Conservation (phyloP, 495 filamentous ascomycete genomes). For the Extremus antarcticus region DNA sequence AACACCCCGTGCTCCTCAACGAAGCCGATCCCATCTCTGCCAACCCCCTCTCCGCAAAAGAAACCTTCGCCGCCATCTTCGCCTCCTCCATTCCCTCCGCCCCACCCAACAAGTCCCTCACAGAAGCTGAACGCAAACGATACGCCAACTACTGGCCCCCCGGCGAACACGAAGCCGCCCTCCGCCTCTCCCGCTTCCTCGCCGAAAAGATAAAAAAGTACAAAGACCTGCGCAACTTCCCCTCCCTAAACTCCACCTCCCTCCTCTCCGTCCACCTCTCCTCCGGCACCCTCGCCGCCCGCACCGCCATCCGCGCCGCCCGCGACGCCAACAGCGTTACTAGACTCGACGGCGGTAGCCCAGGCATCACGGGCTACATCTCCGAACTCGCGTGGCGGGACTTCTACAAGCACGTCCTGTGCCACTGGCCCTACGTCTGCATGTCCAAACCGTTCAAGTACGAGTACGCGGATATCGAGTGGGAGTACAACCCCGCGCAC, state of each 20-base stretch:
- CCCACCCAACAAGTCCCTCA: constrained; percentile 54
- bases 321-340: constrained; percentile 56
- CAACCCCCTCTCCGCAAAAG: constrained; percentile 48
- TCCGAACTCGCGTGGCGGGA: constrained; percentile 85
- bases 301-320: constrained; percentile 60
- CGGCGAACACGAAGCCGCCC: constrained; percentile 65
- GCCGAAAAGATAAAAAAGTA: constrained; percentile 54
- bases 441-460: constrained; percentile 94
- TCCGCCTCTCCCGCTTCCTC: constrained; percentile 59
- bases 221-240: constrained; percentile 48
- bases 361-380: constrained; percentile 68
- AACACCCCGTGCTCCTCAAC: constrained; percentile 53
- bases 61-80: constrained; percentile 51
- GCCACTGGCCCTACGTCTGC: constrained; percentile 79
- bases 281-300: constrained; percentile 62
- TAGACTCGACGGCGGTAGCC: constrained; percentile 55
- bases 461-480: constrained; percentile 69
- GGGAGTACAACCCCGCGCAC: constrained; percentile 58
- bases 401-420: constrained; percentile 84
- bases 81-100: constrained; percentile 48
- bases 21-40: constrained; percentile 45
- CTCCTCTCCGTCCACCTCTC: constrained; percentile 71
- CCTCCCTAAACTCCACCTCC: constrained; percentile 53
- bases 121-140: constrained; percentile 45
- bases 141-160: constrained; percentile 59